A percentile compares a stretch with the other conserved stretches of the same genome.
These are phyloP conservation scores for Fragilariopsis cylindrus DNA, from an alignment of 108 stramenopile genomes.

Conservation along the genomic window DNA sequence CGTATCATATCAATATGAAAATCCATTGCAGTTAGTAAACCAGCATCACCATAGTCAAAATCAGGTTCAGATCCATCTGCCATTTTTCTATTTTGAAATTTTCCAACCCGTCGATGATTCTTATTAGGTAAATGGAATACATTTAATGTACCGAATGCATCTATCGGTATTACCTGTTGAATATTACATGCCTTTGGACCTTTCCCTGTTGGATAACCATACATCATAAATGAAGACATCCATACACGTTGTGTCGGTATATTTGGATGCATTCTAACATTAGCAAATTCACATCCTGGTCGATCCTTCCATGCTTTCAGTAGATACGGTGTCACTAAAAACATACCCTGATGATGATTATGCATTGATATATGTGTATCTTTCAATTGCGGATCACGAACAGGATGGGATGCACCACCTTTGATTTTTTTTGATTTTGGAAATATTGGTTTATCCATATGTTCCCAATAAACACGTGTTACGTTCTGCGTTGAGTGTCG, in stretches of 20 bases:
- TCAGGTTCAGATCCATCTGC: constrained; percentile 61
- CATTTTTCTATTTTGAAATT: constrained; percentile 50
- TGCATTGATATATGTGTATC: constrained; percentile 68
- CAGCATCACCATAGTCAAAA: constrained; percentile 44
- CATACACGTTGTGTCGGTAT: constrained; percentile 83
- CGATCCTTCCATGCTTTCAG: constrained; percentile 73
- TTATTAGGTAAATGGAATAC: constrained; percentile 85
- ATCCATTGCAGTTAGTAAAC: constrained; percentile 65
- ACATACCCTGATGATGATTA: constrained; percentile 87
- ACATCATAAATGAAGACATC: constrained; percentile 83
- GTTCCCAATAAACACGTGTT: constrained; percentile 87
- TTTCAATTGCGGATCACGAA: constrained; percentile 45
- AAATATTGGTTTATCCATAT: constrained; percentile 31
- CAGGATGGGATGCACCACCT: constrained; percentile 36
- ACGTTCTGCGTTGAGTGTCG: constrained; percentile 79
- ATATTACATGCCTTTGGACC: constrained; percentile 56
- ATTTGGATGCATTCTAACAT: constrained; percentile 62
- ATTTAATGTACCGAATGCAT: constrained; percentile 73
- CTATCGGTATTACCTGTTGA: constrained; percentile 67
- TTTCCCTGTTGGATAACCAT: constrained; percentile 29
- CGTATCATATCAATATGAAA: constrained; percentile 65
- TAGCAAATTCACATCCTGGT: constrained; percentile 63
- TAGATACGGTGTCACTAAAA: constrained; percentile 61
- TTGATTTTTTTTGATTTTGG: neutral
- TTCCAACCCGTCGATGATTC: constrained; percentile 83